Conservation (phyloP, 1,284 basidiomycete genomes). For the Cystobasidium sp. region DNA sequence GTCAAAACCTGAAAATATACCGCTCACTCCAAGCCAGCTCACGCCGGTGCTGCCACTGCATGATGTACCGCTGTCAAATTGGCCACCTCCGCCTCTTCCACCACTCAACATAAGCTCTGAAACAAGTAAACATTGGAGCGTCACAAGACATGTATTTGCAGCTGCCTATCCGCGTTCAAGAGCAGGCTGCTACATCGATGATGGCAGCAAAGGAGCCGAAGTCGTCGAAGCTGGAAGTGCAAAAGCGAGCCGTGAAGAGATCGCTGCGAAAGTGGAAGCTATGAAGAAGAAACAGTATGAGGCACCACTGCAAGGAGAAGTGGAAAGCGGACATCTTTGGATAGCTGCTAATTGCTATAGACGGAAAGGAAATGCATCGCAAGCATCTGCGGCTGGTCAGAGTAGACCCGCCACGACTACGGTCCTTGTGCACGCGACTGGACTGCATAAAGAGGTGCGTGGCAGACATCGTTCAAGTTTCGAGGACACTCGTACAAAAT, state of each 20-base stretch:
- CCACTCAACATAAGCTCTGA: not conserved
- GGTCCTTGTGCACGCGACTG: slow-evolving; percentile 76
- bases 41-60: slow-evolving; percentile 11
- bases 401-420: slow-evolving; percentile 62
- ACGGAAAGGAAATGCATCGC: not conserved
- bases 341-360: slow-evolving; percentile 32
- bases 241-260: slow-evolving; percentile 7
- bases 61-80: not conserved
- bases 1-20: not conserved
- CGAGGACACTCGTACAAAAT: not conserved
- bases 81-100: slow-evolving; percentile 13
- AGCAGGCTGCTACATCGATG: not conserved
- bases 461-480: not conserved
- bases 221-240: not conserved
- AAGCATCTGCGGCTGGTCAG: not conserved
- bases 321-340: slow-evolving; percentile 22
- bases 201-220: too few species aligned
- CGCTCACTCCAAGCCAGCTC: not conserved
- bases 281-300: slow-evolving; percentile 3
- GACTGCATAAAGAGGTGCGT: slow-evolving; percentile 68
- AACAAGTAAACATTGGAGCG: slow-evolving; percentile 20
- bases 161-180: slow-evolving; percentile 34
- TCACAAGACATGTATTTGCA: slow-evolving; percentile 20
- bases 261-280: not conserved
- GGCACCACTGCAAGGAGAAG: slow-evolving; percentile 15